Conservation (phyloP, 2,329 filamentous ascomycete species). For the Penicillium carneum region DNA sequence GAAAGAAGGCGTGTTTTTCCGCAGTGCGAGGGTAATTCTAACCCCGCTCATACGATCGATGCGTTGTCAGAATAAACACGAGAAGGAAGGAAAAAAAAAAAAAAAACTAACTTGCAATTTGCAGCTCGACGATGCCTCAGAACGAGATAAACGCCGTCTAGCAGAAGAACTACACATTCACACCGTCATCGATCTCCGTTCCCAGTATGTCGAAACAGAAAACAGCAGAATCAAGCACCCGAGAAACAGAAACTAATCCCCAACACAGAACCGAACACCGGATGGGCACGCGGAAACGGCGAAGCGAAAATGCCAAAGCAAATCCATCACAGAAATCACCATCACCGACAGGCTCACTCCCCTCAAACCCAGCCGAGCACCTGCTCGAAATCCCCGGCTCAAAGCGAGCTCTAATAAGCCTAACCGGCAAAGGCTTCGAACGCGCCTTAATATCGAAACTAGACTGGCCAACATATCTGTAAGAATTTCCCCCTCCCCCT, state of each 20-base stretch:
- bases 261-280: constrained; percentile 73
- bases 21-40: constrained; percentile 69
- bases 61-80: constrained; percentile 1
- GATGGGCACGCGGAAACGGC: constrained; percentile 69
- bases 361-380: constrained; percentile 60
- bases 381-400: constrained; percentile 70
- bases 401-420: constrained; percentile 70
- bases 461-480: constrained; percentile 71
- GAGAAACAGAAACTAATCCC: background rate
- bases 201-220: constrained; percentile 63
- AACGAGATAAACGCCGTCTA: constrained; percentile 68
- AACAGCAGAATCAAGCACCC: too few relatives aligned
- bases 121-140: constrained; percentile 72
- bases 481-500: constrained; percentile 32
- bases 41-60: constrained; percentile 8
- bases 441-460: constrained; percentile 71
- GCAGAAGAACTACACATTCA: constrained; percentile 68
- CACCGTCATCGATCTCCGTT: constrained; percentile 80
- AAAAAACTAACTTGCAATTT: background rate
- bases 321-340: constrained; percentile 15
- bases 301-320: constrained; percentile 49
- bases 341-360: constrained; percentile 48
- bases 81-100: background rate
- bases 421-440: constrained; percentile 77
- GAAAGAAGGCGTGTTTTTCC: constrained; percentile 70